phyloP scores from a whole-genome alignment of 176 grass and related monocot species.

The Thalia dealbata region DNA sequence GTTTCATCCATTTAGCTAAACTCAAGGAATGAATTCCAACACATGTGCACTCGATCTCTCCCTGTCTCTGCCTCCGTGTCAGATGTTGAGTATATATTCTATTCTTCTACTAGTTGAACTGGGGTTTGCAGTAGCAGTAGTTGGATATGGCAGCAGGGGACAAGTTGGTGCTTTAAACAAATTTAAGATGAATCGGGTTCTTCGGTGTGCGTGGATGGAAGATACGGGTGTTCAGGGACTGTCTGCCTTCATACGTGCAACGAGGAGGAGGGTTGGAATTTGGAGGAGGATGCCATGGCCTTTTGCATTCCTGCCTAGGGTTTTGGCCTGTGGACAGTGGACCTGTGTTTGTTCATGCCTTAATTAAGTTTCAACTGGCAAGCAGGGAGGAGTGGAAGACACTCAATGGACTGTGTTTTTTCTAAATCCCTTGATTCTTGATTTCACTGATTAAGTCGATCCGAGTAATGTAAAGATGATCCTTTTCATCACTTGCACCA shows the following conservation, averaged over 20 bases:
- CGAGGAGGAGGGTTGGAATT: slow-evolving; percentile 6
- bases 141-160: no score
- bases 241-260: slow-evolving; percentile 23
- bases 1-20: no score
- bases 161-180: background rate
- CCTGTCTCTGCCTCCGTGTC: background rate
- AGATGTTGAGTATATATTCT: background rate
- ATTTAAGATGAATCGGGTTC: slow-evolving; percentile 1
- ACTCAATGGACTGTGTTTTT: no score
- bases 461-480: no score
- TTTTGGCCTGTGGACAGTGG: background rate
- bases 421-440: no score
- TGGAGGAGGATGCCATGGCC: background rate
- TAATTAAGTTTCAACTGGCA: no score
- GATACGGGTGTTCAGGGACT: slow-evolving; percentile 14
- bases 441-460: no score
- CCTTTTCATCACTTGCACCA: no score
- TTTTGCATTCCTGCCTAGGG: slow-evolving; percentile 5
- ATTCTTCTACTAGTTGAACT: background rate
- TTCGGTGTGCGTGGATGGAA: slow-evolving; percentile 14
- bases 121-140: no score
- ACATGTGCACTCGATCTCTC: background rate
- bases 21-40: slow-evolving; percentile 5
- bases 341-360: no score
- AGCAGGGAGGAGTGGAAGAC: no score